Base-by-base conservation (phyloP, 768 basidiomycete species). In the Trichaptum fuscoviolaceum region DNA sequence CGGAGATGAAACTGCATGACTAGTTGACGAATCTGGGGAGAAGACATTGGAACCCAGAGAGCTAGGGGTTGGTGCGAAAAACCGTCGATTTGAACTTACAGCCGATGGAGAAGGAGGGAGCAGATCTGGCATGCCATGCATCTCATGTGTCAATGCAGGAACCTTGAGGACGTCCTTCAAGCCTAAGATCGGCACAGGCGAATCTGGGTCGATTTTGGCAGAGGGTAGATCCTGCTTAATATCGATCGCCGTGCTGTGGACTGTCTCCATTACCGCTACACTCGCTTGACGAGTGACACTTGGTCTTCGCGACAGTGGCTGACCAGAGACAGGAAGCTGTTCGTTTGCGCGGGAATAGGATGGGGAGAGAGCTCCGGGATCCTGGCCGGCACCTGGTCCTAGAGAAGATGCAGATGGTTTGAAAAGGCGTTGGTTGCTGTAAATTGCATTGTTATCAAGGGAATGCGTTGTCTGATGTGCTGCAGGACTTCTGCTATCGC, bases 111-210 rank as follows among this genome's bases (percentile, higher is more conserved):
- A 92, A 1, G 92, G 90, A 6, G 92, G 90, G 23, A 91, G 77
- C 25, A 93, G 77, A 70, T 92, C 91, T 17, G 82, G 70, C 75
- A 87, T 85, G 35, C 87, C 89, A 70, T 87, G 87, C 71, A 91
- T 87, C 63, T 90, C 90, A 1, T 87, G 87, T 23, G 87, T 85
- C 24, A 90, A 78, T 15, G 84, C 84, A 0, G 90, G 88, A 58
- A 88, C 90, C 85, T 91, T 91, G 27, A 91, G 75, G 20, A 89
- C 87, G 71, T 92, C 90, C 72, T 87, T 91, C 35, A 91, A 76
- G 2, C 86, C 88, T 1, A 86, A 75, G 26, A 79, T 78, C 42
- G 80, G 69, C 73, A 73, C 65, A 81, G 75, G 1, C 79, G 76
- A 8, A 81, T 83, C 15, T 83, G 80, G 15, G 82, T 81, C 61